Base-by-base conservation (phyloP, 169 alveolate genomes). In the Babesia caballi region DNA sequence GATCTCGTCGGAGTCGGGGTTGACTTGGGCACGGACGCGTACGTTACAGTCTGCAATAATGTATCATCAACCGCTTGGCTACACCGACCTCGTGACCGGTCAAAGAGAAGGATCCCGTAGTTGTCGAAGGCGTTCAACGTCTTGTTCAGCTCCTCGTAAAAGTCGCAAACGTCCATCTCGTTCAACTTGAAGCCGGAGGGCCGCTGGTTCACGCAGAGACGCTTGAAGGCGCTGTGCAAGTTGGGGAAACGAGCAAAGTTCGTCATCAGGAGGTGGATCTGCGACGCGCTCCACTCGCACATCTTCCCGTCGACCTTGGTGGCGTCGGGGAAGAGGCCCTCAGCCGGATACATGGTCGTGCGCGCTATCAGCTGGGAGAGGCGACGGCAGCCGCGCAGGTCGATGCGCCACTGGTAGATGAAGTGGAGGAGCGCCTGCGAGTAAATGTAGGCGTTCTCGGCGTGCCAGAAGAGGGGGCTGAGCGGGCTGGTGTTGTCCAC, bases 371-470 rank as follows among this genome's bases (percentile, higher is more conserved):
- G 83, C 66, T 93, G 97, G 5, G 96, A 91, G n/a, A 93, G 69
- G 40, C 96, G 84, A 11, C 97, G 71, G 66, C 95, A 91, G 4
- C 96, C 96, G 14, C 87, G 69, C 21, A 90, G 61, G 33, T 93
- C 97, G 19, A 91, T 91, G 28, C 96, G 60, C 94, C 96, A 92
- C 47, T 88, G 86, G 38, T 90, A 85, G 52, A 92, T 93, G 51
- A 91, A 93, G 46, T 91, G 95, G 28, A 93, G 86, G 47, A 93
- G 83, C 25, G 96, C 94, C 41, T 91, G 95, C 32, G 97, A 90
- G 85, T 93, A 93, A 66, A 93, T 90, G 33, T 93, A 93, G 3
- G 97, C 96, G 63, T 92, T 92, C 71, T 93, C 96, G 28, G 96
- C 90, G 40, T 73, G 88, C 60, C 93, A 89, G 23, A 84, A 88